Percentiles rank a stretch among this genome's conserved stretches.
These are phyloP conservation scores for Monosiga brevicollis DNA, from an alignment of 78 protist genomes.

Conservation along the genomic window DNA sequence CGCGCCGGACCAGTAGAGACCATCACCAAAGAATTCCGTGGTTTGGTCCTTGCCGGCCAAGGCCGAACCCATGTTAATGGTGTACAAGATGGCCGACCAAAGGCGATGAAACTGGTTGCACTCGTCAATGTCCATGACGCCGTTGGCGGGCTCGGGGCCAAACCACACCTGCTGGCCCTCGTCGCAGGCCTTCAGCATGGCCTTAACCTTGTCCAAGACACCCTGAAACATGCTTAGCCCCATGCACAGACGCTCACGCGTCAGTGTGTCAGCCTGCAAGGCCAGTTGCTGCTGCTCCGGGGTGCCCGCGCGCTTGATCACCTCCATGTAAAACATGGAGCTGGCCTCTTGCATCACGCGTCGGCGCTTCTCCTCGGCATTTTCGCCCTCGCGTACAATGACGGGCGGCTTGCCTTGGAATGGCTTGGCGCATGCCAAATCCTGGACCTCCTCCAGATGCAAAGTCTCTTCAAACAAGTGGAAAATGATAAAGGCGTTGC, in stretches of 20 bases:
- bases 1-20: constrained; percentile 65
- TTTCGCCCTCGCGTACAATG: not conserved
- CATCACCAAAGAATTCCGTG: constrained; percentile 66
- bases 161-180: constrained; percentile 24
- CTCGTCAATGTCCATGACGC: constrained; percentile 40
- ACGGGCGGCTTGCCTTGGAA: not conserved
- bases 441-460: not conserved
- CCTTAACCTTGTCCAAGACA: not conserved
- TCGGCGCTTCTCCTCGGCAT: not conserved
- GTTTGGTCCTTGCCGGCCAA: not conserved
- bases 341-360: not conserved
- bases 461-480: not conserved
- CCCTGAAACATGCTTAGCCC: not conserved
- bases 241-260: not conserved
- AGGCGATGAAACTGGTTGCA: constrained; percentile 60
- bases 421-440: not conserved
- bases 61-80: constrained; percentile 34
- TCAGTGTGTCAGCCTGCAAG: not conserved
- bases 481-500: constrained; percentile 51
- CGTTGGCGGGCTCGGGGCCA: constrained; percentile 47
- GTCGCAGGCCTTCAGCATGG: not conserved
- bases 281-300: no score
- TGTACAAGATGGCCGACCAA: constrained; percentile 67
- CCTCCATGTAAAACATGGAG: not conserved
- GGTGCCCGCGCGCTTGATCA: not conserved